These are phyloP conservation scores for Teratosphaeria pseudoeucalypti DNA, from an alignment of 2,329 filamentous ascomycete species.

Conservation along the genomic window DNA sequence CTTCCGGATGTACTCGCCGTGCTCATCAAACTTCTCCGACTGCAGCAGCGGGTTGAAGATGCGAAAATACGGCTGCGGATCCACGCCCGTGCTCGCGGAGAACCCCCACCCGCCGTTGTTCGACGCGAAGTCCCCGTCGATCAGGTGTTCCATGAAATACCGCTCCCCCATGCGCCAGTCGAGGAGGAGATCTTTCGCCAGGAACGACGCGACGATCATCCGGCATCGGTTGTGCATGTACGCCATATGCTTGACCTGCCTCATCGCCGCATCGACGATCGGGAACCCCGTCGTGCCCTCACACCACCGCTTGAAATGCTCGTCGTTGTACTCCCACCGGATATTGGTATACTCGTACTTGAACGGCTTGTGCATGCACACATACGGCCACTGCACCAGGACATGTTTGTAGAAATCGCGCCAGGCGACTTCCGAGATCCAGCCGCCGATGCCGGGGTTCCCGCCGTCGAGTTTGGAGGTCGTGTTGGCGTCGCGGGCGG, in stretches of 20 bases:
- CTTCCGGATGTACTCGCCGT: conserved; percentile 68
- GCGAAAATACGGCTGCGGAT: conserved; percentile 81
- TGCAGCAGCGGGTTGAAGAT: conserved; percentile 82
- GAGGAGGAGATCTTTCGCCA: conserved; percentile 68
- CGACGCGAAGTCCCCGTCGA: conserved; percentile 70
- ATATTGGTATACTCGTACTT: conserved; percentile 80
- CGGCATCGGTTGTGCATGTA: conserved; percentile 82
- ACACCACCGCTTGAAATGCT: conserved; percentile 64
- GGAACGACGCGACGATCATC: conserved; percentile 74
- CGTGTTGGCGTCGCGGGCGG: conserved; percentile 53
- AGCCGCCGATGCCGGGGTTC: conserved; percentile 54
- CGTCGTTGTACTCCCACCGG: conserved; percentile 44
- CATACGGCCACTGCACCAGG: conserved; percentile 72
- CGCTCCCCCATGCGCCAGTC: conserved; percentile 77
- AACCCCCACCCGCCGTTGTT: conserved; percentile 67
- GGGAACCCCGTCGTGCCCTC: conserved; percentile 68
- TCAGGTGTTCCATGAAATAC: conserved; percentile 71
- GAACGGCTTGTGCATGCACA: conserved; percentile 68
- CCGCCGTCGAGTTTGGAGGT: conserved; percentile 56
- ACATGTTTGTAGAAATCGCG: conserved; percentile 84
- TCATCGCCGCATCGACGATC: conserved; percentile 79
- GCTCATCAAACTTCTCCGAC: conserved; percentile 73
- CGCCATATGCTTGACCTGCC: conserved; percentile 56
- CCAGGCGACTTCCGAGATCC: conserved; percentile 80
- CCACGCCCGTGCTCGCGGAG: conserved; percentile 58